These are phyloP conservation scores for Colletotrichum truncatum DNA, from an alignment of 2,329 filamentous ascomycete species.

Conservation along the genomic window DNA sequence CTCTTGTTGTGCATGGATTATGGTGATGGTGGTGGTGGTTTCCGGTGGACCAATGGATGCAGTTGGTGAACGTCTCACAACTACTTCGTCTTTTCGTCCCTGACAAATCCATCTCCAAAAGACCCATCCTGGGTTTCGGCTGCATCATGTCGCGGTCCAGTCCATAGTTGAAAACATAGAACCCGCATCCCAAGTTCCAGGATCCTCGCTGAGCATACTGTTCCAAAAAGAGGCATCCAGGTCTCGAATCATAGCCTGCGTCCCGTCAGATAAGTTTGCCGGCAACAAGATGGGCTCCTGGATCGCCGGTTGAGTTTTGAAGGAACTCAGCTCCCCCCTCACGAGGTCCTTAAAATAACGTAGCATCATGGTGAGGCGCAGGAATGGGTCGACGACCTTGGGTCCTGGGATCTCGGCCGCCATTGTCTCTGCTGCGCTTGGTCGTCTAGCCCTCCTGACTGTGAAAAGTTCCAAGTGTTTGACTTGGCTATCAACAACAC, in stretches of 20 bases:
- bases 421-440: neutral
- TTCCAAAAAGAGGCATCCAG: constrained; percentile 35
- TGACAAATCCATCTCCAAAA: too few species aligned
- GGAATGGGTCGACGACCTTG: constrained; percentile 26
- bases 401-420: constrained; percentile 5
- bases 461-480: constrained; percentile 40
- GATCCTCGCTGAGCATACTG: constrained; percentile 16
- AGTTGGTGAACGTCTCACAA: too few species aligned
- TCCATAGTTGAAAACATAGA: constrained; percentile 23
- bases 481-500: constrained; percentile 41
- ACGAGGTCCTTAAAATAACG: constrained; percentile 29
- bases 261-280: constrained; percentile 32
- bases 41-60: too few species aligned
- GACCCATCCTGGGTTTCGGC: too few species aligned
- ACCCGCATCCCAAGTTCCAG: constrained; percentile 14
- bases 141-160: constrained; percentile 22
- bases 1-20: too few species aligned
- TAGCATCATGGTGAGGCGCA: constrained; percentile 32
- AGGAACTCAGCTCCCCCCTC: constrained; percentile 22
- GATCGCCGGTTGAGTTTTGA: constrained; percentile 2
- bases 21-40: too few species aligned
- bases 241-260: constrained; percentile 37
- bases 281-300: constrained; percentile 18
- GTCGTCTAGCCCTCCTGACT: constrained; percentile 31
- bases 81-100: too few species aligned